A percentile compares a stretch with the other conserved stretches of the same genome.
Conservation (phyloP, 352 stramenopile species). For the Pythium grandisporangium region DNA sequence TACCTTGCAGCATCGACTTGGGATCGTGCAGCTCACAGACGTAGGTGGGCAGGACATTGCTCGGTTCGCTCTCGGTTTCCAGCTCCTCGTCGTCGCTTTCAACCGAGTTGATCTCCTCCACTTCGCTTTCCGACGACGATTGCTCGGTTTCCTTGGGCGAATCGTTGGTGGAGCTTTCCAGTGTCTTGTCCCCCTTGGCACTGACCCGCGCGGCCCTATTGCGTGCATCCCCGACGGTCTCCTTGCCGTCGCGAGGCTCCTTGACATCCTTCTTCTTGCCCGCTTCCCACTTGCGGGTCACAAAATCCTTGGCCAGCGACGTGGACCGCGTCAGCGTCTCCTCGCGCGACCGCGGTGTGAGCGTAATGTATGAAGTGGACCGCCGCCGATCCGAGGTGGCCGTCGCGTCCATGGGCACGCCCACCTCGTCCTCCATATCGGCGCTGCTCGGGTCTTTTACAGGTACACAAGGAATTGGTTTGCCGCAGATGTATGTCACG, state of each 20-base stretch:
- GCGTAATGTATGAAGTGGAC: constrained; percentile 16
- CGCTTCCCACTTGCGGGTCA: constrained; percentile 13
- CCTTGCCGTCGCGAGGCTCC: too few species aligned
- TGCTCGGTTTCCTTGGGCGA: constrained; percentile 16
- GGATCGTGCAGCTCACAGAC: constrained; percentile 72
- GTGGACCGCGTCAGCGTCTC: constrained; percentile 7
- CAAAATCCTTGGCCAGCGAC: constrained; percentile 14
- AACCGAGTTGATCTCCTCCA: constrained; percentile 12
- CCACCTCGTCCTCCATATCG: too few species aligned
- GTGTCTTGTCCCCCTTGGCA: neutral
- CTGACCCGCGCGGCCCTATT: too few species aligned
- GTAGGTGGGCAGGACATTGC: constrained; percentile 47
- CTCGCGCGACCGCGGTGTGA: constrained; percentile 13
- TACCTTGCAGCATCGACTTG: constrained; percentile 61
- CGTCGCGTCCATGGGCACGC: too few species aligned
- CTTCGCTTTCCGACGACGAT: constrained; percentile 19
- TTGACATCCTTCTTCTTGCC: constrained; percentile 15
- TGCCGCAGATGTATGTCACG: too few species aligned
- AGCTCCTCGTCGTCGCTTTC: constrained; percentile 15
- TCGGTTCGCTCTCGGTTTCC: constrained; percentile 17
- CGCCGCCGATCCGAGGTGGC: too few species aligned
- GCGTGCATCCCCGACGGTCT: neutral
- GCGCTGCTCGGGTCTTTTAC: too few species aligned
- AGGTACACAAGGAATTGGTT: too few species aligned
- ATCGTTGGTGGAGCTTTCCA: constrained; percentile 3